Evolutionary conservation across 169 alveolate species (phyloP).

Genomic region (Plasmodium knowlesi): DNA sequence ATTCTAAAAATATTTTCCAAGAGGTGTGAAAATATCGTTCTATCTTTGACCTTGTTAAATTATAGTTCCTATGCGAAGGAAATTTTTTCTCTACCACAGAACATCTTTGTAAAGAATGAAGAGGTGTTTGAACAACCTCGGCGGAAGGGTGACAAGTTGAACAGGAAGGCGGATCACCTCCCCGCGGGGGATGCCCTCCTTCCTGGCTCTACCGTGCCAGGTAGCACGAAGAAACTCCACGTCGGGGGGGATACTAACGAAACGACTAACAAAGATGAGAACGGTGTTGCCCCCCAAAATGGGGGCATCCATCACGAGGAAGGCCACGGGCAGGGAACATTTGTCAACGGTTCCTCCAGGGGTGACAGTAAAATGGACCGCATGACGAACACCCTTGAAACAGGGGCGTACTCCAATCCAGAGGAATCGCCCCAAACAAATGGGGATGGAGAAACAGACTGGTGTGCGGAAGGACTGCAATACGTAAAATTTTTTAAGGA

Average conservation of each 20-base stretch:
- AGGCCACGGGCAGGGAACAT: background rate
- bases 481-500: constrained; percentile 68
- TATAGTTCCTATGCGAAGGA: constrained; percentile 49
- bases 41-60: constrained; percentile 51
- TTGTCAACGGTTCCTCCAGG: background rate
- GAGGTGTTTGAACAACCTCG: constrained; percentile 22
- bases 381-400: background rate
- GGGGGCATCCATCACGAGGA: background rate
- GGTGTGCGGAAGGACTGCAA: constrained; percentile 46
- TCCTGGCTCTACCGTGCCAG: background rate
- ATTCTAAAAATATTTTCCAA: constrained; percentile 50
- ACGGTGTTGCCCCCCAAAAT: background rate
- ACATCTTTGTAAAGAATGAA: constrained; percentile 18
- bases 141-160: constrained; percentile 13
- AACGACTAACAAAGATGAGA: background rate
- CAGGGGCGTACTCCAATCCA: background rate
- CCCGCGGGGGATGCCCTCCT: background rate
- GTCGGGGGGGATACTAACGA: background rate
- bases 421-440: background rate
- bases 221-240: background rate
- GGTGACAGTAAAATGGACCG: background rate
- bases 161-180: background rate
- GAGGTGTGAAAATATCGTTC: constrained; percentile 29
- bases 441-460: background rate
- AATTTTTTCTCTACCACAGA: constrained; percentile 36